phyloP scores from a whole-genome alignment of 306 rosid genomes.

The Quercus aquifolioides region DNA sequence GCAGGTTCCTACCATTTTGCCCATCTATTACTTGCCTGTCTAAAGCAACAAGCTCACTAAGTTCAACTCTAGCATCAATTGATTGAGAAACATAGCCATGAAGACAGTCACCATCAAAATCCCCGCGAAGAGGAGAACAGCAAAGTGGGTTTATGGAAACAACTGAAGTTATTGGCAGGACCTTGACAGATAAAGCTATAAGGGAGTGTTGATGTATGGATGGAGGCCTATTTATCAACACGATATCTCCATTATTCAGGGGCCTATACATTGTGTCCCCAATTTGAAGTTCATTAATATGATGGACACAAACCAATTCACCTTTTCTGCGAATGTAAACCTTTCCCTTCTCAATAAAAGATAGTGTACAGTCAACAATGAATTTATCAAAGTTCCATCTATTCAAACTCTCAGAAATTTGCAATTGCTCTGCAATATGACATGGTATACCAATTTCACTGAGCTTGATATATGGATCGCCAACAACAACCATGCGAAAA shows the following conservation, averaged over 20 bases:
- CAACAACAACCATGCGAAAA: constrained; percentile 81
- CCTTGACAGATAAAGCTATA: constrained; percentile 59
- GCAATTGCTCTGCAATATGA: constrained; percentile 77
- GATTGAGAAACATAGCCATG: constrained; percentile 94
- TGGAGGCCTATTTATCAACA: constrained; percentile 93
- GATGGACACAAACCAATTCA: constrained; percentile 32
- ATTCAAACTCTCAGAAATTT: constrained; percentile 63
- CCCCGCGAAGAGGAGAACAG: constrained; percentile 93
- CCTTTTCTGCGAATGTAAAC: constrained; percentile 56
- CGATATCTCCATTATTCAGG: constrained; percentile 63
- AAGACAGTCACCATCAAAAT: constrained; percentile 97
- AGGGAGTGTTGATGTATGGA: constrained; percentile 95
- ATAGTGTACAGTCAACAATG: constrained; percentile 48
- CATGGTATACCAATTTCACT: constrained; percentile 80
- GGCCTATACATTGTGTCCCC: constrained; percentile 81
- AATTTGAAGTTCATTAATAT: constrained; percentile 43
- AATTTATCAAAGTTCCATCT: constrained; percentile 56
- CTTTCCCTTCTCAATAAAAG: constrained; percentile 59
- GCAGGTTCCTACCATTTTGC: constrained; percentile 84
- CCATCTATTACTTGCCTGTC: constrained; percentile 75
- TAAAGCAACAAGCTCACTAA: constrained; percentile 75
- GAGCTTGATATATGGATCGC: constrained; percentile 84
- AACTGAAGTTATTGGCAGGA: constrained; percentile 68
- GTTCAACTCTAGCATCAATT: constrained; percentile 70
- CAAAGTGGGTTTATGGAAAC: constrained; percentile 82